Evolutionary conservation across 192 early-diverging fungal species (phyloP).

Genomic region (Gamsiella multidivaricata): DNA sequence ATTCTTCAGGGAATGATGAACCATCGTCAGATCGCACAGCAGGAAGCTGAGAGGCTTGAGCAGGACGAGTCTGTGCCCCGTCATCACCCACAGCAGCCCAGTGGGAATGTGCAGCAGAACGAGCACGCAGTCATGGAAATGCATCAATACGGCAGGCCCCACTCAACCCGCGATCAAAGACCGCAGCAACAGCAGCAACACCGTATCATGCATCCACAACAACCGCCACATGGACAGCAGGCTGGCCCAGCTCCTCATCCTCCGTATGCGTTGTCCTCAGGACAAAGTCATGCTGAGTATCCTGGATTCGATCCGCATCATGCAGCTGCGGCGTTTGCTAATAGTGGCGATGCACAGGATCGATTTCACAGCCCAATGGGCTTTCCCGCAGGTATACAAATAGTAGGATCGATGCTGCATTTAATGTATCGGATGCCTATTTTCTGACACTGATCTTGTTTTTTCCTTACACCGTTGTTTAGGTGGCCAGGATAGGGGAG

Average conservation of each 20-base stretch:
- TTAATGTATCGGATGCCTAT: background rate
- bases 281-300: too few relatives aligned
- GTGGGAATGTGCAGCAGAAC: background rate
- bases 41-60: conserved; percentile 1
- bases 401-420: background rate
- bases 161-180: background rate
- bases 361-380: background rate
- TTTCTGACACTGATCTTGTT: background rate
- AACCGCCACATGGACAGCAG: too few relatives aligned
- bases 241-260: too few relatives aligned
- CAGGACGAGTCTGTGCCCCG: background rate
- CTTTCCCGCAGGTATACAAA: background rate
- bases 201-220: too few relatives aligned
- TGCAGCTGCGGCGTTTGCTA: background rate
- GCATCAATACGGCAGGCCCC: background rate
- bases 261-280: background rate
- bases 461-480: background rate
- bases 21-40: conserved; percentile 16
- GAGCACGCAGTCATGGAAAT: conserved; percentile 1
- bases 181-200: background rate
- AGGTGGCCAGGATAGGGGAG: conserved; percentile 3
- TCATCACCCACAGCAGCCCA: background rate
- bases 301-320: conserved; percentile 1
- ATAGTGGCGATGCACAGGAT: conserved; percentile 1
- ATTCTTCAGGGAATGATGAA: conserved; percentile 42